Percentiles rank a stretch among this genome's conserved stretches.
Evolutionary conservation across 352 stramenopile genomes (phyloP).

Genomic region (Phytopythium helicoides): DNA sequence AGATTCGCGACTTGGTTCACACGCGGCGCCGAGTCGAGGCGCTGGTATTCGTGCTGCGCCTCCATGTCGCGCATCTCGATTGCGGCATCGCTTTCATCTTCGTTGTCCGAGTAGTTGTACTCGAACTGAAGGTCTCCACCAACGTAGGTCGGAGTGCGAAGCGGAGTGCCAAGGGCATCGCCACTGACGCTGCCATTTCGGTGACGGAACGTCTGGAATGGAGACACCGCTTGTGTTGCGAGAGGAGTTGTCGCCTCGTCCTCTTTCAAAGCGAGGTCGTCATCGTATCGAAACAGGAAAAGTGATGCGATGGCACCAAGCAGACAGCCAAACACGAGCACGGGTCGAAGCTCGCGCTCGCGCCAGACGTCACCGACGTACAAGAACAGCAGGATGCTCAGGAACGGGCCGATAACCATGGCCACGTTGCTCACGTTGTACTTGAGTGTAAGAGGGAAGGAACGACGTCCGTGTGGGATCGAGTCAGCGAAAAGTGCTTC

Average conservation of each 20-base stretch:
- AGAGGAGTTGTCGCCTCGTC: constrained; percentile 5
- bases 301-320: constrained; percentile 46
- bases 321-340: constrained; percentile 60
- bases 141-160: constrained; percentile 56
- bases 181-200: background rate
- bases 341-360: constrained; percentile 42
- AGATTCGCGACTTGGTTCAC: constrained; percentile 2
- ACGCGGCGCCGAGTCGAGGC: background rate
- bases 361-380: constrained; percentile 66
- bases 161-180: constrained; percentile 10
- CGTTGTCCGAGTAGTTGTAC: constrained; percentile 60
- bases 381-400: constrained; percentile 66
- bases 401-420: constrained; percentile 55
- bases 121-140: constrained; percentile 52
- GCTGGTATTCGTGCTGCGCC: constrained; percentile 2
- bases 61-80: background rate
- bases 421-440: constrained; percentile 76
- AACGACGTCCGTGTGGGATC: constrained; percentile 58
- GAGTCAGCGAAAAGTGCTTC: constrained; percentile 77
- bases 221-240: background rate
- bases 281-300: constrained; percentile 61
- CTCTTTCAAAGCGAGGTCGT: constrained; percentile 40
- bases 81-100: background rate
- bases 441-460: constrained; percentile 79
- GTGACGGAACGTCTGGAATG: background rate